Evolutionary conservation across 208 protist species (phyloP).

Genomic region (Leishmania guyanensis): DNA sequence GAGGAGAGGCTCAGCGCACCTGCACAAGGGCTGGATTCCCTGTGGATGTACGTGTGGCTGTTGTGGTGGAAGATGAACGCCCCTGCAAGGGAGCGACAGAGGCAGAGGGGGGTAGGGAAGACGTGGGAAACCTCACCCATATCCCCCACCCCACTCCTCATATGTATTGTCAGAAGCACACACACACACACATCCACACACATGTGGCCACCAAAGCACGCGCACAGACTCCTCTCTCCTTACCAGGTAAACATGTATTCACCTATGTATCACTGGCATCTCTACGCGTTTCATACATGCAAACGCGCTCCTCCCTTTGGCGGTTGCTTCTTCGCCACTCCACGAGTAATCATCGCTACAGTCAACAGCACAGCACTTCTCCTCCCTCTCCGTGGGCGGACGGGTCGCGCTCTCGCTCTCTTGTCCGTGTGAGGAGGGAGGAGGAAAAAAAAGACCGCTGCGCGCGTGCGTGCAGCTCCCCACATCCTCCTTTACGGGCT

Average conservation of each 20-base stretch:
- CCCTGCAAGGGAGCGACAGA: too few species aligned
- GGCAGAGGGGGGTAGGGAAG: background rate
- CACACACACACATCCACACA: constrained; percentile 1
- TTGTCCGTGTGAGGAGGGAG: background rate
- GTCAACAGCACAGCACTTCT: background rate
- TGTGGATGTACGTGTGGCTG: background rate
- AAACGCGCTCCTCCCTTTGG: background rate
- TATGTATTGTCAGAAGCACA: background rate
- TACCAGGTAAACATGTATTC: background rate
- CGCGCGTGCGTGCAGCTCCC: background rate
- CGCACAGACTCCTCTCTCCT: background rate
- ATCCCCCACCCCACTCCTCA: too few species aligned
- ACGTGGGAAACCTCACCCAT: background rate
- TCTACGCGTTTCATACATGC: background rate
- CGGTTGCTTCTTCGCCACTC: background rate
- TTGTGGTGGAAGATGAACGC: too few species aligned
- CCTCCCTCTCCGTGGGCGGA: background rate
- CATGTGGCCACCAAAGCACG: background rate
- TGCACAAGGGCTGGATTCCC: background rate
- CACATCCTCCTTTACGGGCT: background rate
- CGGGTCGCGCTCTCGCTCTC: background rate
- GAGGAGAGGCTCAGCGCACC: background rate
- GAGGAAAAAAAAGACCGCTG: background rate
- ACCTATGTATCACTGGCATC: constrained; percentile 6
- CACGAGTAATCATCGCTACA: background rate